Base-by-base conservation (phyloP, 73 alveolate species). In the Uronychia setigera region DNA sequence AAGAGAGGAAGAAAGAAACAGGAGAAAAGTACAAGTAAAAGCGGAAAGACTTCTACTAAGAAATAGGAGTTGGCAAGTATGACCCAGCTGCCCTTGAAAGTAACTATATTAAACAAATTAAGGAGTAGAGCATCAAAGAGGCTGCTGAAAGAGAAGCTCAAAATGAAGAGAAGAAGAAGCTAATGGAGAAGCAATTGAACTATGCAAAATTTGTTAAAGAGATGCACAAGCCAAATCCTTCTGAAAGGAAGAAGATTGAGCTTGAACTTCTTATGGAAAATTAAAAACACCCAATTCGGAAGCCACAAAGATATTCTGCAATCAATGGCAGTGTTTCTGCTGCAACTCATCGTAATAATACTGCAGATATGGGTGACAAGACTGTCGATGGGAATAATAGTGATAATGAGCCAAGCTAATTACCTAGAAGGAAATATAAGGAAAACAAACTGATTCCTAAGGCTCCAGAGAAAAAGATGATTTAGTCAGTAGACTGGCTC, bases 191-290 rank as follows among this genome's bases (percentile, higher is more conserved):
- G 58, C 79, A 80, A 77, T 84, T 75, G 1, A 89, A 85, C 33
- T 89, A 89, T 74, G 95, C 95, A 0, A 89, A 89, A 35, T 83
- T 83, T 31, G 95, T 89, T 0, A 89, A 89, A 34, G 95, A 89
- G 58, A 89, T 89, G 95, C 88, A 89, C 80, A 80, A 90, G 95
- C 95, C 95, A 25, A 29, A 78, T 26, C 80, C 80, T 5, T 77
- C 89, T 67, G 78, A 31, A 1, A 32, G 35, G 59, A 89, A 89
- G 81, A 35, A 86, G 31, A 0, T 29, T 0, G 95, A 89, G 74
- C 31, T 89, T 11, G 82, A 31, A n/a, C 60, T 82, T 29, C 76
- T 88, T 27, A 88, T 79, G 33, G 26, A 31, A 11, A 35, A 67
- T 19, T 26, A 77, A 31, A 76, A 76, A 29, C 74, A 82, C 77